Evolutionary conservation across 768 basidiomycete genomes (phyloP).

Genomic region (Rhizopogon vinicolor): DNA sequence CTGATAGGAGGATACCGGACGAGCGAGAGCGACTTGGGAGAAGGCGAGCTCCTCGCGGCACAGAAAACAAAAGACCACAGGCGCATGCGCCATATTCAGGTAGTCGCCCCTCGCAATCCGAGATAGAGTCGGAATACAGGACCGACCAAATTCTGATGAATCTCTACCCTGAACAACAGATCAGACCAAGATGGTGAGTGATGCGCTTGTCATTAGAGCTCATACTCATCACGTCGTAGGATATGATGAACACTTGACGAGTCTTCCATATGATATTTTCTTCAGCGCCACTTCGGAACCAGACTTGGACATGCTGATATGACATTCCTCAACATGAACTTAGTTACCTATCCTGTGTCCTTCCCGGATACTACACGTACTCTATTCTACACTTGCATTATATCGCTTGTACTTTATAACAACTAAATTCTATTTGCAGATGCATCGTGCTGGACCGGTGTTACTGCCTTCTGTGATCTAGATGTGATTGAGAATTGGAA

Average conservation of each 20-base stretch:
- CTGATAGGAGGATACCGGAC: conserved; percentile 9
- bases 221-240: background rate
- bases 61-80: conserved; percentile 15
- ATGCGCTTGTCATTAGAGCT: background rate
- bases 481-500: conserved; percentile 17
- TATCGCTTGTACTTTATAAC: conserved; percentile 7
- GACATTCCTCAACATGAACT: background rate
- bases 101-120: conserved; percentile 18
- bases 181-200: conserved; percentile 28
- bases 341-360: background rate
- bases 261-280: background rate
- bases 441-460: conserved; percentile 11
- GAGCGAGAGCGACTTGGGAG: conserved; percentile 4
- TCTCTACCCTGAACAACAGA: conserved; percentile 27
- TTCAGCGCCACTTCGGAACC: background rate
- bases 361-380: background rate
- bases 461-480: conserved; percentile 7
- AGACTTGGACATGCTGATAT: background rate
- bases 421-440: conserved; percentile 15
- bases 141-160: conserved; percentile 31
- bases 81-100: conserved; percentile 4
- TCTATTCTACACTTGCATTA: background rate
- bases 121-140: conserved; percentile 27
- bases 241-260: conserved; percentile 3
- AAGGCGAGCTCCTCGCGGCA: conserved; percentile 8